phyloP scores from a whole-genome alignment of 1,139 yeast species.

The Taphrina deformans region DNA sequence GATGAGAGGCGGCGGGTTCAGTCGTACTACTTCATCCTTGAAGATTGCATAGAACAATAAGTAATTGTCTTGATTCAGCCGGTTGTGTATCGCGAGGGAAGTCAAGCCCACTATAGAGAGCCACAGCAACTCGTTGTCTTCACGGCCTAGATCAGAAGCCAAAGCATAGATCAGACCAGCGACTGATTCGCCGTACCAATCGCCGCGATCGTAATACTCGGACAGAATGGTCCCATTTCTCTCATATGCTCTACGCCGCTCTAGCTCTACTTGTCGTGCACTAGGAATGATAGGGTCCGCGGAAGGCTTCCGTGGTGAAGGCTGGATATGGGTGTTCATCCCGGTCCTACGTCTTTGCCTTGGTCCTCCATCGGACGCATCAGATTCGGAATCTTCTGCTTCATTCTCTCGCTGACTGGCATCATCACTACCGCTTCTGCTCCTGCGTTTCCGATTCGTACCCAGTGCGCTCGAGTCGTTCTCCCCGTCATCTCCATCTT shows the following conservation, averaged over 20 bases:
- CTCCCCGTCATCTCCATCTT: conserved; percentile 42
- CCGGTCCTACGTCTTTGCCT: conserved; percentile 25
- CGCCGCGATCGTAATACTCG: conserved; percentile 76
- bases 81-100: conserved; percentile 71
- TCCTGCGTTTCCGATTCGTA: conserved; percentile 1
- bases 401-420: not conserved
- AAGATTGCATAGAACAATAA: conserved; percentile 69
- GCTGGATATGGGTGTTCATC: conserved; percentile 36
- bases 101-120: conserved; percentile 84
- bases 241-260: conserved; percentile 39
- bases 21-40: conserved; percentile 78
- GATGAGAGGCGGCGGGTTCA: conserved; percentile 48
- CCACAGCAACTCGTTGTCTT: conserved; percentile 74
- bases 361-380: conserved; percentile 12
- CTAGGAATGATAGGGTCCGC: conserved; percentile 28
- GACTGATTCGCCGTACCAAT: conserved; percentile 71
- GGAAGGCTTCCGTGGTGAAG: conserved; percentile 39
- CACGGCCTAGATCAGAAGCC: conserved; percentile 76
- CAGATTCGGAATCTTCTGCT: conserved; percentile 1
- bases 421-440: not conserved
- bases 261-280: conserved; percentile 10
- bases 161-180: conserved; percentile 79
- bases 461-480: conserved; percentile 38
- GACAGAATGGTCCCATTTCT: conserved; percentile 61
- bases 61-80: conserved; percentile 60